Percentiles rank a stretch among this genome's conserved stretches.
Evolutionary conservation across 805 yeast species (phyloP).

Genomic region (Brettanomyces custersianus): DNA sequence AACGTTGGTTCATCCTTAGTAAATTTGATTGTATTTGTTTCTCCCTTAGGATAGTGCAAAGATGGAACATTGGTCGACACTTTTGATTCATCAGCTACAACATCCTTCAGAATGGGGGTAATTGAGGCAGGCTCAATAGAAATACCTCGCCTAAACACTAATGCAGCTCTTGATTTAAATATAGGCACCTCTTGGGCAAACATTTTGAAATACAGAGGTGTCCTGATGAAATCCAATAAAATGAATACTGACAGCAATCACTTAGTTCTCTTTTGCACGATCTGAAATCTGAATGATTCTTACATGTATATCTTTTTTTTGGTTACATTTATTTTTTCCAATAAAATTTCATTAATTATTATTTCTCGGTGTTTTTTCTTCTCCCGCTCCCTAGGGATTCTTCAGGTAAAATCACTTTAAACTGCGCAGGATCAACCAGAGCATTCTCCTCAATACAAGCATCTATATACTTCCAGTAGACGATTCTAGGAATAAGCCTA

Average conservation of each 20-base stretch:
- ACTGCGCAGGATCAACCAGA: constrained; percentile 3
- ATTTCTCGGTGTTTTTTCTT: no score
- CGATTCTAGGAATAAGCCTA: constrained; percentile 6
- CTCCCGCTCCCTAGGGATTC: no score
- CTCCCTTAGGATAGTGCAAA: background rate
- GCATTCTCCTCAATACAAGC: constrained; percentile 4
- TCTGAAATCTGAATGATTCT: no score
- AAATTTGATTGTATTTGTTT: background rate
- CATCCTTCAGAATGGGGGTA: constrained; percentile 6
- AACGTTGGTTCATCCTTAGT: constrained; percentile 22
- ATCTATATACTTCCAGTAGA: constrained; percentile 3
- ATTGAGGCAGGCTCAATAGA: constrained; percentile 12
- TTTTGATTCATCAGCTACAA: constrained; percentile 8
- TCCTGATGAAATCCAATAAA: no score
- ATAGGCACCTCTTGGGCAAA: no score
- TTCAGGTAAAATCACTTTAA: constrained; percentile 1
- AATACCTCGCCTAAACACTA: constrained; percentile 6
- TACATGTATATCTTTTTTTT: no score
- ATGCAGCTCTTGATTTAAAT: no score
- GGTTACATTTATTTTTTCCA: no score
- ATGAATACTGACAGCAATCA: no score
- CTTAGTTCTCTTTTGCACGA: no score
- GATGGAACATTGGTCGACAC: constrained; percentile 2
- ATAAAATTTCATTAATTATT: no score
- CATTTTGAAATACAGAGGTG: no score